Conservation (phyloP, 106 monocot species). For the Narthecium ossifragum region DNA sequence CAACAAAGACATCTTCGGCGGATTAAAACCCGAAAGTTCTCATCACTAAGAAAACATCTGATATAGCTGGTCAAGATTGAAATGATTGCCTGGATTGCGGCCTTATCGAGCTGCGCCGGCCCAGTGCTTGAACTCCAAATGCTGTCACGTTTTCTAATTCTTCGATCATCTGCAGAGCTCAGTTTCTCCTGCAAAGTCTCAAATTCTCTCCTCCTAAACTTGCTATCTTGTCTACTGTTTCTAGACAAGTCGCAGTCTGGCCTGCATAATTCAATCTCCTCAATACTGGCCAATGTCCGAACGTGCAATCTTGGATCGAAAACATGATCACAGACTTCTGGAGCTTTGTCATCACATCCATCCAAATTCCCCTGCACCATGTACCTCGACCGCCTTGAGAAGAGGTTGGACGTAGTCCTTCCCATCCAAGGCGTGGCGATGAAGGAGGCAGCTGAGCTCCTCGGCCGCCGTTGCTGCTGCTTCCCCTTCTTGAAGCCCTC, state of each 20-base stretch:
- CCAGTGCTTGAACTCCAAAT: background rate
- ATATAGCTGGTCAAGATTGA: slow-evolving; percentile 32
- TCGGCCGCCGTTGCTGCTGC: background rate
- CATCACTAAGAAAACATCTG: slow-evolving; percentile 28
- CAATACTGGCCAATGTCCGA: too few relatives aligned
- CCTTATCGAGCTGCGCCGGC: slow-evolving; percentile 21
- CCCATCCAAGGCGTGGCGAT: background rate
- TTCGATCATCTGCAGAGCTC: background rate
- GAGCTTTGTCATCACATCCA: background rate
- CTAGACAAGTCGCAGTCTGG: too few relatives aligned
- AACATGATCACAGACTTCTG: too few relatives aligned
- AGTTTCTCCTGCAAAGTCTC: slow-evolving; percentile 1
- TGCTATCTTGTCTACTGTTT: too few relatives aligned
- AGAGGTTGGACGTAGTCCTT: slow-evolving; percentile 1
- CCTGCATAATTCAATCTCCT: too few relatives aligned
- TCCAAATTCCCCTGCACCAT: background rate
- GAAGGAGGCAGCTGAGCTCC: background rate
- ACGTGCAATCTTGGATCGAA: too few relatives aligned
- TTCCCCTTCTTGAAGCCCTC: slow-evolving; percentile 35
- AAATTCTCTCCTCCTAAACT: slow-evolving; percentile 4
- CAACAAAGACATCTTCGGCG: slow-evolving; percentile 23
- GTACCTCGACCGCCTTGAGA: background rate
- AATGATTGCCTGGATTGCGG: slow-evolving; percentile 26
- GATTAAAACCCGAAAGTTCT: slow-evolving; percentile 28
- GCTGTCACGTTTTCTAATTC: background rate